Evolutionary conservation across 805 yeast genomes (phyloP), one percentile per base, ranked within the genome.

Genomic region (Pichia sporocuriosa): DNA sequence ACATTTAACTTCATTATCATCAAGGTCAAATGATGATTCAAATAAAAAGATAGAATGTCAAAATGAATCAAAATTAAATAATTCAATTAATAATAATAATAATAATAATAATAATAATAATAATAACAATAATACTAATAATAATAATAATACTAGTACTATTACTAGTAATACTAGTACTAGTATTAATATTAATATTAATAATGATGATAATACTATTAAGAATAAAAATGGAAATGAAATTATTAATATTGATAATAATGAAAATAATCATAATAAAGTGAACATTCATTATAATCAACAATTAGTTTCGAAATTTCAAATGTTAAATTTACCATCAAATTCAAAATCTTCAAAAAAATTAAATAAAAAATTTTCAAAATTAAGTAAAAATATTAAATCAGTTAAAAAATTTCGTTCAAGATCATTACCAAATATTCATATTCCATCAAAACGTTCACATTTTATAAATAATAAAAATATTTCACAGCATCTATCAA

Each of bases 371-470:
- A n/a, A n/a, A n/a, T n/a, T n/a, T n/a, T n/a, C n/a, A n/a, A n/a
- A n/a, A n/a, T n/a, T n/a, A n/a, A n/a, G n/a, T n/a, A 32, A 17
- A 4, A 42, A 32, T 26, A 23, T 23, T 5, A 19, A 44, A n/a
- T 48, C 52, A 4, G 38, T 47, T 6, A 58, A 51, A 38, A 51
- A 58, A 37, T 59, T 55, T 46, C 49, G 67, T 39, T 61, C 65
- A 28, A 54, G 63, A 44, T 62, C 66, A 6, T 39, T 62, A 24
- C 67, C 67, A 10, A 62, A 62, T 44, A 58, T 62, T 19, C 54
- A 56, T 55, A 47, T 58, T 6, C 57, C 61, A 9, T 49, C 61
- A 7, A 42, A 37, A 38, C 22, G n/a, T 20, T 22, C 39, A 16
- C 34, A 41, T 26, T 16, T 24, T 32, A 29, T 37, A 15, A 42